Evolutionary conservation across 495 filamentous ascomycete species (phyloP).

Genomic region (Xylaria castorea): DNA sequence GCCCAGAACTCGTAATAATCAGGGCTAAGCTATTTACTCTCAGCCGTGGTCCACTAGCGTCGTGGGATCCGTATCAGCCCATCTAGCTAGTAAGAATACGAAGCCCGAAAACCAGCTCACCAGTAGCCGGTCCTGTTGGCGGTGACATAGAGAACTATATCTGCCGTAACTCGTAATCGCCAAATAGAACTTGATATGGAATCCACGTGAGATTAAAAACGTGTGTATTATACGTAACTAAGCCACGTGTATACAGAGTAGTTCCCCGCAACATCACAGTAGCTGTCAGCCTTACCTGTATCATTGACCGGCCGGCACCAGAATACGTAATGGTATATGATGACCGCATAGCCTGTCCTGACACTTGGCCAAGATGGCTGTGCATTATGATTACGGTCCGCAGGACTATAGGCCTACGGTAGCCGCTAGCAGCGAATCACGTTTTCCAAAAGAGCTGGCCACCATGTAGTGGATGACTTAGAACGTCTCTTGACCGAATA

Average conservation of each 20-base stretch:
- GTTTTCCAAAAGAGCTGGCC: background rate
- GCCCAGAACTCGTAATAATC: slow-evolving; percentile 16
- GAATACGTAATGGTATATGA: slow-evolving; percentile 17
- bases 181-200: slow-evolving; percentile 1
- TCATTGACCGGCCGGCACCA: background rate
- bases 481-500: background rate
- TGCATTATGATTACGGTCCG: background rate
- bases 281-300: background rate
- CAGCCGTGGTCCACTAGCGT: slow-evolving; percentile 16
- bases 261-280: background rate
- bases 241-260: slow-evolving; percentile 1
- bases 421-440: background rate
- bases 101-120: background rate
- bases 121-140: background rate
- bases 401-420: background rate
- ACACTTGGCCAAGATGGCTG: background rate
- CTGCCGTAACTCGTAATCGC: background rate
- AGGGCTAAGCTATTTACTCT: background rate
- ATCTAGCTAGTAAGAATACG: slow-evolving; percentile 13
- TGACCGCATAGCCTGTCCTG: background rate
- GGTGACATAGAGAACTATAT: background rate
- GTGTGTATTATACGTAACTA: background rate
- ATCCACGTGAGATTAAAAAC: slow-evolving; percentile 8
- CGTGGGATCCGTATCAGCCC: background rate
- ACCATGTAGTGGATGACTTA: background rate